Evolutionary conservation across 2,329 filamentous ascomycete species (phyloP).

Genomic region (Dactylellina haptotyla): DNA sequence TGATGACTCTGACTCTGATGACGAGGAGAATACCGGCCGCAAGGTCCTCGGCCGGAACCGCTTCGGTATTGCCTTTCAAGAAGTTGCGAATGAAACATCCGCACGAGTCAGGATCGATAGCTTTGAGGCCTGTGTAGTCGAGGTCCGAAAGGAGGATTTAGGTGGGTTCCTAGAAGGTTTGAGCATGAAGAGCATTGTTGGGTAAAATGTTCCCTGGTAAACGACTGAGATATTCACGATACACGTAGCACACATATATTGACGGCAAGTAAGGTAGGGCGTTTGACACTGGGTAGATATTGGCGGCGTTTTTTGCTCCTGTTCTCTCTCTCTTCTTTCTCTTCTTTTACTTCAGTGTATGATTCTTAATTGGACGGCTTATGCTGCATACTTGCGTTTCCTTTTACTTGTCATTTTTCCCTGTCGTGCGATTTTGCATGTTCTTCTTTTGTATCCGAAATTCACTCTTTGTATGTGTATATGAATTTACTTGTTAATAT

Average conservation of each 20-base stretch:
- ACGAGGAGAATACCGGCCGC: conserved; percentile 69
- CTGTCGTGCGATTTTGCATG: neutral
- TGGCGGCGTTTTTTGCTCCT: conserved; percentile 8
- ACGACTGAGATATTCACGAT: too few relatives aligned
- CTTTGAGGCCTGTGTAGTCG: conserved; percentile 96
- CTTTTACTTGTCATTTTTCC: too few relatives aligned
- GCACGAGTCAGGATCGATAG: conserved; percentile 91
- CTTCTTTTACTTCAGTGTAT: conserved; percentile 1
- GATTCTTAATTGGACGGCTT: neutral
- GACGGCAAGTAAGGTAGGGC: conserved; percentile 9
- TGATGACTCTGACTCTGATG: conserved; percentile 65
- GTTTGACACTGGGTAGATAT: conserved; percentile 10
- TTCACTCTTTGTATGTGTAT: neutral
- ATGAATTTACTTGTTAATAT: neutral
- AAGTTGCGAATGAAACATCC: conserved; percentile 90
- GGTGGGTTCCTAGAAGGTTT: conserved; percentile 88
- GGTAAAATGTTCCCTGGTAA: conserved; percentile 58
- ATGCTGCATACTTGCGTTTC: neutral
- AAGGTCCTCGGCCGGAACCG: conserved; percentile 82
- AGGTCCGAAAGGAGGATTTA: conserved; percentile 96
- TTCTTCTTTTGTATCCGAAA: neutral
- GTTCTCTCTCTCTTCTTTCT: neutral
- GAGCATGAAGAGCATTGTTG: conserved; percentile 84
- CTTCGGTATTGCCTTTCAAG: conserved; percentile 94
- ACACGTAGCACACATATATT: too few relatives aligned